Conservation (phyloP, 495 filamentous ascomycete genomes). For the Aspergillus sclerotioniger region DNA sequence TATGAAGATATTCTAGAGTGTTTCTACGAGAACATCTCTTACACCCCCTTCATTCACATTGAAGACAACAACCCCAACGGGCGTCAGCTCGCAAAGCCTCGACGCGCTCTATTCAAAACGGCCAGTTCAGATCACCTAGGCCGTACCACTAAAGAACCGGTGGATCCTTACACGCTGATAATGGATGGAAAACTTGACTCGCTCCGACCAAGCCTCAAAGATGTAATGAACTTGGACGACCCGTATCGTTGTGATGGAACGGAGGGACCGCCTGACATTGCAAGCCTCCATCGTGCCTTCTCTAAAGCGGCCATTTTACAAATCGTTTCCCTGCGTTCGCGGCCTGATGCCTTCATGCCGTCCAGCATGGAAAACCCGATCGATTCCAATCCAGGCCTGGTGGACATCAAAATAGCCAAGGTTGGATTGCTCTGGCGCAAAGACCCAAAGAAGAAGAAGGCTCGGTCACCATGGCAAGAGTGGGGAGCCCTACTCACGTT, state of each 20-base stretch:
- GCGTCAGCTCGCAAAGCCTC: constrained; percentile 69
- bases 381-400: constrained; percentile 86
- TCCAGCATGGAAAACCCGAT: constrained; percentile 79
- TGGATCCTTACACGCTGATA: constrained; percentile 93
- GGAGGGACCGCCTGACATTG: constrained; percentile 67
- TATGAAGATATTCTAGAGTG: constrained; percentile 90
- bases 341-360: constrained; percentile 93
- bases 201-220: constrained; percentile 79
- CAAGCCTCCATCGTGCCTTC: constrained; percentile 79
- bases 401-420: constrained; percentile 96
- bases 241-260: constrained; percentile 86
- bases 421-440: constrained; percentile 96
- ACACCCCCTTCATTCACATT: constrained; percentile 95
- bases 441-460: constrained; percentile 89
- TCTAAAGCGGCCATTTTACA: constrained; percentile 88
- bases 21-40: constrained; percentile 97
- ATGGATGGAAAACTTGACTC: constrained; percentile 82
- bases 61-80: constrained; percentile 88
- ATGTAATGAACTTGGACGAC: constrained; percentile 90
- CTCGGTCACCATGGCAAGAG: constrained; percentile 95
- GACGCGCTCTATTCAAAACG: constrained; percentile 70
- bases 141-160: constrained; percentile 71
- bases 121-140: constrained; percentile 64
- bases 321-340: constrained; percentile 87
- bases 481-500: constrained; percentile 96